Evolutionary conservation across 2,329 filamentous ascomycete genomes (phyloP), one percentile per base, ranked within the genome.

Genomic region (Colletotrichum neosansevieriae): DNA sequence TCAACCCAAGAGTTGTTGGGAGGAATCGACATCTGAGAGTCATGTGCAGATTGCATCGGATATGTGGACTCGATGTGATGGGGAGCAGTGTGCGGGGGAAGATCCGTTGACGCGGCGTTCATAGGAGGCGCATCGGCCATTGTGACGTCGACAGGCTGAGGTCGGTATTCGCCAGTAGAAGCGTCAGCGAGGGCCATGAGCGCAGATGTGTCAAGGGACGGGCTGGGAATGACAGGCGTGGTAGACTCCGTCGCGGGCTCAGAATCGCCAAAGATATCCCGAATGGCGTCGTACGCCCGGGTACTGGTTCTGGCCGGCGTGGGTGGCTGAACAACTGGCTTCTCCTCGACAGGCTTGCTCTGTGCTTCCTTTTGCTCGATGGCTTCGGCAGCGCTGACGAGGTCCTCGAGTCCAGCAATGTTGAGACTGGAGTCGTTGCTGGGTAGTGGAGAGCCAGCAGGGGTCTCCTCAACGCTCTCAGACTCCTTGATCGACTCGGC

Each of bases 261-360:
- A 36, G 67, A 62, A 49, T 54, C 57, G 36, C 70, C 79, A 69
- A 83, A 83, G 34, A 82, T 77, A 65, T 83, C 81, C n/a, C 76
- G 71, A 34, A 78, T 74, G n/a, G 76, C 76, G 49, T 78, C 76
- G 54, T 78, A 78, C 5, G 72, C 66, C 13, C 70, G 69, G 12
- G 68, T 70, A 13, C 54, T 54, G 17, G 70, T 56, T 47, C 63
- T 69, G 29, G 53, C 63, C 29, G 67, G 67, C 4, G 63, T 69
- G 19, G 67, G 67, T 17, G 63, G 49, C 50, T 58, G 63, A 9
- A 69, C 32, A 38, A 50, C 54, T 10, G 66, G 66, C 49, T 60
- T 69, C 34, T 65, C 66, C 15, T 66, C 61, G 15, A 60, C 19
- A 54, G 40, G 49, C 34, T 58, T 47, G 15, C 36, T 7, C 7